Evolutionary conservation across 1,284 basidiomycete species (phyloP).

Genomic region (Schizopora paradoxa): DNA sequence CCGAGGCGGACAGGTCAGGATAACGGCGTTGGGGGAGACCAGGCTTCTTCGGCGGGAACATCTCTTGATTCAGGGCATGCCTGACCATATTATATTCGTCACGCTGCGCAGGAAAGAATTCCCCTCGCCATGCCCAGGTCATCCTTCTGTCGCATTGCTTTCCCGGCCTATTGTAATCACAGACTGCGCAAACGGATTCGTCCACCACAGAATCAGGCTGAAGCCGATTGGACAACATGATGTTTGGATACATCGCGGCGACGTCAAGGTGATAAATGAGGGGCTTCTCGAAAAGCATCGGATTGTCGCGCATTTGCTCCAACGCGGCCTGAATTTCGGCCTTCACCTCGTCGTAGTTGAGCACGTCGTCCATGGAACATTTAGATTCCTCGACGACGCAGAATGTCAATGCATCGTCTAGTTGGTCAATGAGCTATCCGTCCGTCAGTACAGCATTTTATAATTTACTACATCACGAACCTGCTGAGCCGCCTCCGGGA

Average conservation of each 20-base stretch:
- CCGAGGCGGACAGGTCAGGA: slow-evolving; percentile 77
- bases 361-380: slow-evolving; percentile 76
- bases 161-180: slow-evolving; percentile 96
- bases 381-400: slow-evolving; percentile 88
- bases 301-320: slow-evolving; percentile 89
- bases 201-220: slow-evolving; percentile 98
- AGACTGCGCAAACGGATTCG: slow-evolving; percentile 95
- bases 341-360: slow-evolving; percentile 94
- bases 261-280: slow-evolving; percentile 99
- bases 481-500: slow-evolving; percentile 81
- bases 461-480: slow-evolving; percentile 36
- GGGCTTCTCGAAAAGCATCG: slow-evolving; percentile 84
- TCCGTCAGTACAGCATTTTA: slow-evolving; percentile 14
- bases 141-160: slow-evolving; percentile 93
- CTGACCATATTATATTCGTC: slow-evolving; percentile 99
- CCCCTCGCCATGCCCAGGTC: slow-evolving; percentile 99
- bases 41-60: slow-evolving; percentile 80
- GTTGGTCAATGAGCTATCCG: slow-evolving; percentile 85
- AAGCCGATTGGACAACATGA: slow-evolving; percentile 99
- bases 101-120: slow-evolving; percentile 95
- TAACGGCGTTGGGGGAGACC: slow-evolving; percentile 78
- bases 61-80: slow-evolving; percentile 93
- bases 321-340: slow-evolving; percentile 72
- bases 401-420: slow-evolving; percentile 89
- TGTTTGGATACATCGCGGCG: slow-evolving; percentile 99